Evolutionary conservation across 371 early-diverging fungal species (phyloP), one percentile per base, ranked within the genome.

Genomic region (Syncephalastrum contaminatum): DNA sequence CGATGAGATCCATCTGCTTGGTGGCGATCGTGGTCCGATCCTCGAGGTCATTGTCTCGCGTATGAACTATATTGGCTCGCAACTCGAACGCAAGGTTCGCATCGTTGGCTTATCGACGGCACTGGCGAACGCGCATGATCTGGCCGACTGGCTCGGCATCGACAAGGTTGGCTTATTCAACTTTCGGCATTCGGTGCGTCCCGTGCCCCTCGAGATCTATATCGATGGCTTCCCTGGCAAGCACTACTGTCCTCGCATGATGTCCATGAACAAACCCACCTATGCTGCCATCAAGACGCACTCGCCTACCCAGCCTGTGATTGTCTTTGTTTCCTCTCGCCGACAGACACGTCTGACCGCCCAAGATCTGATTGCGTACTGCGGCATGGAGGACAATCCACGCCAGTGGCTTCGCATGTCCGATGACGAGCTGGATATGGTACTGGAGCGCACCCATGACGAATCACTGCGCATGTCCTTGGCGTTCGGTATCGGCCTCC

Each of bases 1-100:
- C 62, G 99, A 99, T 76, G 99, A 99, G 80, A 98, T 99, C 53
- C 99, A 99, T 72, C 72, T 99, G 55, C 81, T 99, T 20, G 97
- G 97, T 16, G 92, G 92, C 20, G 97, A 97, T 57, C 92, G 99
- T 62, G 99, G 99, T 0, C 95, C 97, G 13, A 94, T 95, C 65
- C 71, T 99, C 46, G 99, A 99, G 67, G 92, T 95, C 3, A 94
- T 99, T 69, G 97, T 99, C 1, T 91, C 95, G 27, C 88, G 99
- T 45, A 95, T 95, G 96, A 94, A 94, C 60, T 93, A 93, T 61
- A 95, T 95, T 59, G 84, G 91, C 0, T 83, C 90, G 3, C 87
- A 88, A 47, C 60, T 82, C 12, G 73, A 78, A 18, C 69, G 80
- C 55, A 73, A 87, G 42, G 88, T 98, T 19, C 90, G 99, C 21